Evolutionary conservation across 345 rosid genomes (phyloP).

Genomic region (Ricinus communis): DNA sequence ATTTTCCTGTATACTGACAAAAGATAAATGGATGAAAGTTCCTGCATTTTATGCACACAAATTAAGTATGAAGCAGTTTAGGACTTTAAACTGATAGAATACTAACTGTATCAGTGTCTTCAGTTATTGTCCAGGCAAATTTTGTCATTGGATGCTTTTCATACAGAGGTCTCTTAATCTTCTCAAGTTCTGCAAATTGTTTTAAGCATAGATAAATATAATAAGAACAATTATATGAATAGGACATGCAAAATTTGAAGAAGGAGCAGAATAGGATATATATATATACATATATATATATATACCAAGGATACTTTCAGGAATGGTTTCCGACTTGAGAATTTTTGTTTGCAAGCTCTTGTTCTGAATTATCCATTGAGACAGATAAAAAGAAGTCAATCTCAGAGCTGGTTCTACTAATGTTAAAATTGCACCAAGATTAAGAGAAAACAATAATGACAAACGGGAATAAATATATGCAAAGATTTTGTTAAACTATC

Average conservation of each 20-base stretch:
- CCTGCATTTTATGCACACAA: constrained; percentile 3
- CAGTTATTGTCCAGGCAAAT: constrained; percentile 85
- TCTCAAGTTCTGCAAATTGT: constrained; percentile 70
- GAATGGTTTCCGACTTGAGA: constrained; percentile 62
- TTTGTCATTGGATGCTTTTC: constrained; percentile 92
- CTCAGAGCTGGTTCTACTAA: background rate
- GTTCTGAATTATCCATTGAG: constrained; percentile 41
- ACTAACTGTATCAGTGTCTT: constrained; percentile 85
- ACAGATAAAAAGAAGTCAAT: background rate
- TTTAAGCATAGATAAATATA: constrained; percentile 4
- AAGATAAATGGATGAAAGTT: background rate
- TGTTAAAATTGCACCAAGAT: background rate
- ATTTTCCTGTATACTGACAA: background rate
- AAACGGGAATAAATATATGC: background rate
- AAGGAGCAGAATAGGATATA: background rate
- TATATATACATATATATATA: constrained; percentile 15
- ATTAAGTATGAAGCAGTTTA: background rate
- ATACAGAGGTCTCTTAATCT: constrained; percentile 82
- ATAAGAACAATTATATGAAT: constrained; percentile 19
- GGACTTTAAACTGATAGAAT: constrained; percentile 5
- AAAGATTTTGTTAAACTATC: background rate
- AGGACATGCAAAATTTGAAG: constrained; percentile 15
- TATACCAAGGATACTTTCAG: constrained; percentile 71
- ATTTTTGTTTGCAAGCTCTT: constrained; percentile 55
- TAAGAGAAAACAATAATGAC: background rate